Base-by-base conservation (phyloP, 1,139 yeast species). In the Pichia sp. region DNA sequence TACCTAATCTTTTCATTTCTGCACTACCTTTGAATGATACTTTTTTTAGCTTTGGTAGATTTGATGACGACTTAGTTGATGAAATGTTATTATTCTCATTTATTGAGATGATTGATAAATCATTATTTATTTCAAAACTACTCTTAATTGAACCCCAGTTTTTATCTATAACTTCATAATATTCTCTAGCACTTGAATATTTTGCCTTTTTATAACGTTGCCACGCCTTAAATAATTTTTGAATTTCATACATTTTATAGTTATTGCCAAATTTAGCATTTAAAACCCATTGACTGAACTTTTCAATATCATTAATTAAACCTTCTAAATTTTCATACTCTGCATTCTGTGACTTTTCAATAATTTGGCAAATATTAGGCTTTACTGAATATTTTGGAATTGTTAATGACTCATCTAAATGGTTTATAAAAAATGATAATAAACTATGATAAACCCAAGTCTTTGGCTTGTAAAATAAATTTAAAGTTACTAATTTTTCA, bases 281-380 rank as follows among this genome's bases (percentile, higher is more conserved):
- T 7, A 53, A 18, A 7, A 59, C 45, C 54, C 60, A 60, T 3
- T 48, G 49, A 18, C 56, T 54, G 29, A 72, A 62, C 1, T 54
- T 47, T 4, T 62, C 59, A 6, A 71, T 58, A 49, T 70, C 72
- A 2, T 55, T 45, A 3, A 66, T 54, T 25, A 74, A 60, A 1
- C 62, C 60, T 4, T 62, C 52, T 0, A 70, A 56, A 6, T 62
- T 52, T 1, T 48, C 41, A 56, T 70, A 73, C 13, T 58, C 48
- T 41, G 60, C 59, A 1, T 45, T 47, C 4, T 61, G 58, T 27
- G 64, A 62, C 41, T 65, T 67, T 2, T 60, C 51, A 2, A 62
- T 34, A 7, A 73, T 66, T 16, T 59, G 58, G 42, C 46, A 27
- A 4, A 57, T 52, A 25, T 52, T 53, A 3, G 60, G 60, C 48